Conservation (phyloP, 116 monocot species). For the Iris pallida region DNA sequence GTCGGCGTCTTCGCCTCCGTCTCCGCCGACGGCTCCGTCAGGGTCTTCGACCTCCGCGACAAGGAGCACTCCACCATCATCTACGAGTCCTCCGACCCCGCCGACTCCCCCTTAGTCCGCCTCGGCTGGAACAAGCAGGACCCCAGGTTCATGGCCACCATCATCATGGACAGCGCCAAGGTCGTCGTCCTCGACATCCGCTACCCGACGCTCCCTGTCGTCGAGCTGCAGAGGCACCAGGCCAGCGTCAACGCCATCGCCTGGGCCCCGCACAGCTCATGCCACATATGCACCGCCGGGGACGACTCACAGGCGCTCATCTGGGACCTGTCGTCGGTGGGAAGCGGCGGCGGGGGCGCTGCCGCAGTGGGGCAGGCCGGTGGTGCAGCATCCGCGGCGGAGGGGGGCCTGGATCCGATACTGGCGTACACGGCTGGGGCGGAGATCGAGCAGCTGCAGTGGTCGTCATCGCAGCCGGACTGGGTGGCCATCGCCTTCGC, state of each 20-base stretch:
- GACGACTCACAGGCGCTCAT: conserved; percentile 94
- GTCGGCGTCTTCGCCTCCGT: conserved; percentile 97
- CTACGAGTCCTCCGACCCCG: conserved; percentile 83
- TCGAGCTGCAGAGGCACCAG: conserved; percentile 95
- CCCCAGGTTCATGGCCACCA: conserved; percentile 95
- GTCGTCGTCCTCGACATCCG: conserved; percentile 97
- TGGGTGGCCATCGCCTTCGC: conserved; percentile 99
- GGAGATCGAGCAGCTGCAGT: conserved; percentile 99
- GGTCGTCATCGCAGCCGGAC: conserved; percentile 94
- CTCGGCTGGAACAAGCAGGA: conserved; percentile 99
- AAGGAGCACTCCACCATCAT: conserved; percentile 99
- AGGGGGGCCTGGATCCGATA: conserved; percentile 89
- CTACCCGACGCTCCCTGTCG: conserved; percentile 88
- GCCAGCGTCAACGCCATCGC: conserved; percentile 88
- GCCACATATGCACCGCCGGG: conserved; percentile 97
- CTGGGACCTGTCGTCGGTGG: conserved; percentile 95
- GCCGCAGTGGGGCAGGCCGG: conserved; percentile 8
- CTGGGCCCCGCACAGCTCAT: conserved; percentile 97
- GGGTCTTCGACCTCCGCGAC: conserved; percentile 94
- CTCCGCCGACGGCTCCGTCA: conserved; percentile 92
- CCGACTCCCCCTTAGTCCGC: conserved; percentile 73
- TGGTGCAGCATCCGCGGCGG: conserved; percentile 7
- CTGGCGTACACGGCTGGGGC: conserved; percentile 93
- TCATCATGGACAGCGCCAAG: conserved; percentile 98
- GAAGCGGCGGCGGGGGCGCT: conserved; percentile 16